Percentiles rank a stretch among this genome's conserved stretches.
Conservation (phyloP, 2,329 filamentous ascomycete genomes). For the Boeremia exigua region DNA sequence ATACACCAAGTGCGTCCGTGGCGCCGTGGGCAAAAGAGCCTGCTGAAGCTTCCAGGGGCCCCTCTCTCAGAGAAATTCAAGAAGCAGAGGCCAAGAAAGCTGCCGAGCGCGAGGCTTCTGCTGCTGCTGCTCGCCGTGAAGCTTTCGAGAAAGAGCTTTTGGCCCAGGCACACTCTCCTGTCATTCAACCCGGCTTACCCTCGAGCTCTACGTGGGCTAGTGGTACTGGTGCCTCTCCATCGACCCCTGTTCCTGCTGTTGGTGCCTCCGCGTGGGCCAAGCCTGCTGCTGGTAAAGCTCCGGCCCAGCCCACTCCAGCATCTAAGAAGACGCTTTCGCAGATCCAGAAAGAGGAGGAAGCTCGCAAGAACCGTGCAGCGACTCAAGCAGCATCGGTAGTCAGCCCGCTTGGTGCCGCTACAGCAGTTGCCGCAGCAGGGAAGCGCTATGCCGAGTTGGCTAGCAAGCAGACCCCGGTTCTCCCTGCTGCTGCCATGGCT, state of each 20-base stretch:
- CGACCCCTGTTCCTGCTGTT: slow-evolving; percentile 59
- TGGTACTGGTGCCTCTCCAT: slow-evolving; percentile 66
- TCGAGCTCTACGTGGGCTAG: slow-evolving; percentile 90
- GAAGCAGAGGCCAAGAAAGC: slow-evolving; percentile 93
- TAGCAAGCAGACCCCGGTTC: slow-evolving; percentile 68
- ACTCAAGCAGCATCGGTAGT: slow-evolving; percentile 57
- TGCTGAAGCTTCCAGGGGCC: slow-evolving; percentile 75
- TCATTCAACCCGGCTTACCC: slow-evolving; percentile 78
- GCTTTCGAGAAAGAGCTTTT: slow-evolving; percentile 80
- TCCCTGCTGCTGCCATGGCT: slow-evolving; percentile 51
- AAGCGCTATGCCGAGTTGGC: slow-evolving; percentile 97
- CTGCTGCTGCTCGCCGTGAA: slow-evolving; percentile 76
- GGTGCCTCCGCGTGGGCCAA: slow-evolving; percentile 69
- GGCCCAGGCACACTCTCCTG: slow-evolving; percentile 63
- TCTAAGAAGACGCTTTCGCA: slow-evolving; percentile 91
- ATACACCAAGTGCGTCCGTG: slow-evolving; percentile 72
- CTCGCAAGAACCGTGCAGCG: slow-evolving; percentile 77
- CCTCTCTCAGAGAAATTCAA: slow-evolving; percentile 95
- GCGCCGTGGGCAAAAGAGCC: slow-evolving; percentile 95
- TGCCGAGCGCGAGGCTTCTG: slow-evolving; percentile 83
- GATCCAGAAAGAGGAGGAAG: slow-evolving; percentile 95
- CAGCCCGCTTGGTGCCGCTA: slow-evolving; percentile 51
- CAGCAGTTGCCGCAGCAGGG: slow-evolving; percentile 57
- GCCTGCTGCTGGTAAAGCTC: slow-evolving; percentile 56
- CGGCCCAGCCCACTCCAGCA: slow-evolving; percentile 48